Evolutionary conservation across 345 rosid species (phyloP).

Genomic region (Dipteronia sinensis): DNA sequence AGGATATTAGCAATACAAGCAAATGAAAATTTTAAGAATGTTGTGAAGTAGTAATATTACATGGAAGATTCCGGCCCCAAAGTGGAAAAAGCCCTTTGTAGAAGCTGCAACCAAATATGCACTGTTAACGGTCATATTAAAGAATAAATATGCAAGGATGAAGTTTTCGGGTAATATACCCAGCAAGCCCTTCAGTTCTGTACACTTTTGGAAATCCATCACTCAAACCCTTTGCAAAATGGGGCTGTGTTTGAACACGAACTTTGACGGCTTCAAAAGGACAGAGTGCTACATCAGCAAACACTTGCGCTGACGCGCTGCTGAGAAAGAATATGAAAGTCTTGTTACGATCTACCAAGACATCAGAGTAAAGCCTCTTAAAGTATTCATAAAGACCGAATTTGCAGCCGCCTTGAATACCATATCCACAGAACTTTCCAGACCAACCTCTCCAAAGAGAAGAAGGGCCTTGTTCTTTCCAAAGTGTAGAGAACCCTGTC

Average conservation of each 20-base stretch:
- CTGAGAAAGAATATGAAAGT: slow-evolving; percentile 55
- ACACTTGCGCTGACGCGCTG: slow-evolving; percentile 71
- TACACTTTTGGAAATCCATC: slow-evolving; percentile 65
- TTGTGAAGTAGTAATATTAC: slow-evolving; percentile 35
- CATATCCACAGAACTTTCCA: slow-evolving; percentile 62
- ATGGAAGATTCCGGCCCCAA: slow-evolving; percentile 54
- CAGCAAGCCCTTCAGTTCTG: slow-evolving; percentile 53
- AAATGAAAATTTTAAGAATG: slow-evolving; percentile 26
- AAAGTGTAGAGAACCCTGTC: slow-evolving; percentile 53
- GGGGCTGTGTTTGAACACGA: slow-evolving; percentile 62
- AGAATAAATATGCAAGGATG: slow-evolving; percentile 7
- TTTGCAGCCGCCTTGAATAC: slow-evolving; percentile 71
- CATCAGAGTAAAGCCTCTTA: slow-evolving; percentile 53
- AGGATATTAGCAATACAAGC: background rate
- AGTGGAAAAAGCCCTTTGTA: slow-evolving; percentile 55
- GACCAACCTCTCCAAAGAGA: slow-evolving; percentile 77
- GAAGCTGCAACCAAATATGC: slow-evolving; percentile 37
- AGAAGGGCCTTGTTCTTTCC: slow-evolving; percentile 71
- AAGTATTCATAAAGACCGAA: slow-evolving; percentile 73
- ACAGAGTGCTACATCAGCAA: slow-evolving; percentile 66
- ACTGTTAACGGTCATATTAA: slow-evolving; percentile 9
- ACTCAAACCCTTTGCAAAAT: slow-evolving; percentile 57
- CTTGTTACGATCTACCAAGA: slow-evolving; percentile 38
- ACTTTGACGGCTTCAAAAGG: slow-evolving; percentile 76
- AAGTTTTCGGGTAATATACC: slow-evolving; percentile 37